phyloP scores from a whole-genome alignment of 805 yeast genomes.

The Candida coleopterorum region DNA sequence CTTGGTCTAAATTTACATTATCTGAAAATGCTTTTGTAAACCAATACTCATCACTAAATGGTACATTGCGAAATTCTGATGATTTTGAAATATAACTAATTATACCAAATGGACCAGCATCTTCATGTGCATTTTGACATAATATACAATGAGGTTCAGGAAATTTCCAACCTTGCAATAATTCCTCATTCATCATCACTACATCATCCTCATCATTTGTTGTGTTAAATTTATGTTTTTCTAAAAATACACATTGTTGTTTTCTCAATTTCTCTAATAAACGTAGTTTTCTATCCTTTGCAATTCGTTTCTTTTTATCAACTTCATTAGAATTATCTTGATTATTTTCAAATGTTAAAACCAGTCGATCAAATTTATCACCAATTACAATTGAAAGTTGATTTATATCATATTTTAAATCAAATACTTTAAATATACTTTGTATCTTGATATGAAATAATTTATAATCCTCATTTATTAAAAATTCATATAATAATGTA shows the following conservation, averaged over 20 bases:
- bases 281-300: conserved; percentile 64
- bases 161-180: conserved; percentile 52
- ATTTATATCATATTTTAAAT: conserved; percentile 17
- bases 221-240: conserved; percentile 17
- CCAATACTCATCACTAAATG: conserved; percentile 63
- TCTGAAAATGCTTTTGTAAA: conserved; percentile 58
- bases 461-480: conserved; percentile 37
- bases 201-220: too few species aligned
- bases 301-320: conserved; percentile 61
- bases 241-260: conserved; percentile 66
- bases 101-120: conserved; percentile 70
- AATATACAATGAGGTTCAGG: conserved; percentile 75
- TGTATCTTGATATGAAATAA: conserved; percentile 52
- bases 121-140: conserved; percentile 71
- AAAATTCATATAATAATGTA: conserved; percentile 30
- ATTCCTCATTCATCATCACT: conserved; percentile 37
- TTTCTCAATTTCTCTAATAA: conserved; percentile 73
- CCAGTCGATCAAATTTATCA: conserved; percentile 19
- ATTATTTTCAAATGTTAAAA: conserved; percentile 15
- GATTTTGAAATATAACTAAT: conserved; percentile 57
- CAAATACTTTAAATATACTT: conserved; percentile 42
- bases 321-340: conserved; percentile 31
- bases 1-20: conserved; percentile 30
- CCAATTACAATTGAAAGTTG: conserved; percentile 16
- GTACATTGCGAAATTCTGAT: conserved; percentile 59